phyloP scores from a whole-genome alignment of 768 basidiomycete species.

The Candolleomyces aberdarensis region DNA sequence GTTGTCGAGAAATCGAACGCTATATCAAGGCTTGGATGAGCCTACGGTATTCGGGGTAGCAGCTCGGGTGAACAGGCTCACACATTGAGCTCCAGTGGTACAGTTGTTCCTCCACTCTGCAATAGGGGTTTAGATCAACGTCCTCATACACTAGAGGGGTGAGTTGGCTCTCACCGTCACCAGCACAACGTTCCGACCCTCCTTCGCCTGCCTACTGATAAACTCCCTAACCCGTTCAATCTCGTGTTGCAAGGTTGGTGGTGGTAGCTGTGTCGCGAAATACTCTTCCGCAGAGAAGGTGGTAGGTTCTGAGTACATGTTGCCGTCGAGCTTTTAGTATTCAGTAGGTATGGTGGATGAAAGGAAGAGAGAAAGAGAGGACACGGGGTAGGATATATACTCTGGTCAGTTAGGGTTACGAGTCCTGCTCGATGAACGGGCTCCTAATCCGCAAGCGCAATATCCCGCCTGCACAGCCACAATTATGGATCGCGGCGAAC shows the following conservation, averaged over 20 bases:
- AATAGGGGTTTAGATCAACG: slow-evolving; percentile 3
- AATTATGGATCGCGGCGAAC: too few relatives aligned
- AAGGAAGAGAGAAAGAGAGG: too few relatives aligned
- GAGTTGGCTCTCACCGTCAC: slow-evolving; percentile 71
- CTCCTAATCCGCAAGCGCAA: too few relatives aligned
- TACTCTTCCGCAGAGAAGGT: slow-evolving; percentile 86
- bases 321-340: too few relatives aligned
- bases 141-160: background rate
- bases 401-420: too few relatives aligned
- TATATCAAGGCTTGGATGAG: slow-evolving; percentile 35
- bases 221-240: slow-evolving; percentile 65
- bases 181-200: slow-evolving; percentile 78
- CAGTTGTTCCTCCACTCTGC: slow-evolving; percentile 97
- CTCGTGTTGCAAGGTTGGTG: slow-evolving; percentile 67
- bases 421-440: too few relatives aligned
- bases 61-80: slow-evolving; percentile 48
- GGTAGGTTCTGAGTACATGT: slow-evolving; percentile 31
- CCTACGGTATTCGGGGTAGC: slow-evolving; percentile 13
- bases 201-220: slow-evolving; percentile 59
- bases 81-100: slow-evolving; percentile 98
- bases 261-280: slow-evolving; percentile 84
- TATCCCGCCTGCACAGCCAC: too few relatives aligned
- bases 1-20: slow-evolving; percentile 97
- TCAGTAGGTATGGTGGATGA: too few relatives aligned
- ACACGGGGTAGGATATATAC: too few relatives aligned